Evolutionary conservation across 768 basidiomycete genomes (phyloP).

Genomic region (Agaricus subrufescens): DNA sequence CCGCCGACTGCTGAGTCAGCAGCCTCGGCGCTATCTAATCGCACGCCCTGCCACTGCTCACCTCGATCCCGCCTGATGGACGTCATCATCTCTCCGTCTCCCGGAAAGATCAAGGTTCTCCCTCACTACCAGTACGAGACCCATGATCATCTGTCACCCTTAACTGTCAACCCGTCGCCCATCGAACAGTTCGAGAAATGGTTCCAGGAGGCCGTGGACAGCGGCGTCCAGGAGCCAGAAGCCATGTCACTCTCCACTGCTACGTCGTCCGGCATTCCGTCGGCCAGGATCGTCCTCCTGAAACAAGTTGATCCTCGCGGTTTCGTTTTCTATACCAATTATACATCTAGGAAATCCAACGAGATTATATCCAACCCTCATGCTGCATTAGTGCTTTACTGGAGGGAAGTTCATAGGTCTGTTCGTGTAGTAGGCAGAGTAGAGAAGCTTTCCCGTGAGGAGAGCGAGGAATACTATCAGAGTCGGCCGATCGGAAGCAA

Average conservation of each 20-base stretch:
- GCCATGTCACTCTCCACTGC: slow-evolving; percentile 80
- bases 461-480: slow-evolving; percentile 81
- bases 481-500: slow-evolving; percentile 79
- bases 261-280: slow-evolving; percentile 70
- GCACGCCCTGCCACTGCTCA: not conserved
- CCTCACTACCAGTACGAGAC: slow-evolving; percentile 76
- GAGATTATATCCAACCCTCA: slow-evolving; percentile 77
- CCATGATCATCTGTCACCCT: slow-evolving; percentile 55
- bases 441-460: slow-evolving; percentile 67
- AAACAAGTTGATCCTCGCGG: slow-evolving; percentile 86
- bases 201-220: slow-evolving; percentile 65
- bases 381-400: slow-evolving; percentile 86
- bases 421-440: slow-evolving; percentile 84
- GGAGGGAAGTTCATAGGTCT: slow-evolving; percentile 77
- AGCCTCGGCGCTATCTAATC: no score
- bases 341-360: slow-evolving; percentile 84
- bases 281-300: slow-evolving; percentile 85
- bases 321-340: slow-evolving; percentile 97
- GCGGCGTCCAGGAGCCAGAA: slow-evolving; percentile 78
- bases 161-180: slow-evolving; percentile 60
- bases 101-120: slow-evolving; percentile 61
- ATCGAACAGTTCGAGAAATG: slow-evolving; percentile 83
- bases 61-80: slow-evolving; percentile 23
- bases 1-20: not conserved
- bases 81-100: slow-evolving; percentile 37